Evolutionary conservation across 805 yeast species (phyloP), one percentile per base, ranked within the genome.

Genomic region (Cyberlindnera lachancei): DNA sequence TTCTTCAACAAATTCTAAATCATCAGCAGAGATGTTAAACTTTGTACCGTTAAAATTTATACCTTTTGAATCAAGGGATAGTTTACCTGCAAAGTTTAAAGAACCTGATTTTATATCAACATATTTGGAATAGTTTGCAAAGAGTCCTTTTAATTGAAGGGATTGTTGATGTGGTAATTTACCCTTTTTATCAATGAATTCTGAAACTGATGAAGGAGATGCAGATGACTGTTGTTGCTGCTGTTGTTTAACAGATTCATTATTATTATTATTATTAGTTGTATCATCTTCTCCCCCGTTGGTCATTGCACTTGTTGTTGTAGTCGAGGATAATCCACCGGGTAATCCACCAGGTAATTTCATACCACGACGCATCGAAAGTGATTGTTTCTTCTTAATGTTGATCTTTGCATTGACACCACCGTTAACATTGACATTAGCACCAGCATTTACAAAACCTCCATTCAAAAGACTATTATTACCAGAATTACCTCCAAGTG

Each of bases 81-180:
- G 85, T 54, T 92, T 92, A 12, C 96, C 97, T 1, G 88, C 80
- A 56, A 92, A 92, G 49, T 85, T 88, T 36, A 92, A 69, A 4
- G 88, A 76, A 4, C 98, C 98, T 1, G 94, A 81, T 52, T 86
- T 84, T 45, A 90, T 79, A 57, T 92, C 97, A 30, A 92, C 73
- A 52, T 85, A 90, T 50, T 85, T 81, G 16, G 94, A 74, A 55
- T 83, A 92, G 52, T 79, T 77, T 9, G 88, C 81, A 61, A 92
- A 88, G 31, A 81, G 56, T 11, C 87, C 87, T 30, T 64, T 66
- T 10, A 73, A 55, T 40, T 38, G 56, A 33, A 38, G 29, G 16
- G 45, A 38, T 28, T 47, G 39, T 35, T 37, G 48, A 19, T 37
- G 35, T 18, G 50, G 44, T 27, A 34, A 36, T 30, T 34, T 48